Conservation (phyloP, 129 eudicot species). For the Calendula officinalis region DNA sequence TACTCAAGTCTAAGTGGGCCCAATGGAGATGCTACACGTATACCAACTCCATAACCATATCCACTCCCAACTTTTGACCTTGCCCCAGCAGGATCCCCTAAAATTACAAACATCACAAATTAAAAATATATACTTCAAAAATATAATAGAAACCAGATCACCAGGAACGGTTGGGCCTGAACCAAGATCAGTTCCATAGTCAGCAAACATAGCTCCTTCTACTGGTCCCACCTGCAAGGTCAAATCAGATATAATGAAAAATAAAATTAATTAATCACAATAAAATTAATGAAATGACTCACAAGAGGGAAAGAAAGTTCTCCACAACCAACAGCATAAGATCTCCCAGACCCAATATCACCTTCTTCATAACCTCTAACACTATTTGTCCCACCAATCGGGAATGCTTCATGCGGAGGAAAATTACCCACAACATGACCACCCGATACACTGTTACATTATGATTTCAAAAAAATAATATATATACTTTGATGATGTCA, state of each 20-base stretch:
- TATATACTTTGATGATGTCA: not conserved
- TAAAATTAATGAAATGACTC: conserved; percentile 19
- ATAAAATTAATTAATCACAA: not conserved
- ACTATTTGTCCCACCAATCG: conserved; percentile 95
- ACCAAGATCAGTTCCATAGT: conserved; percentile 96
- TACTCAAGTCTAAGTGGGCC: conserved; percentile 91
- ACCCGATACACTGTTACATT: conserved; percentile 63
- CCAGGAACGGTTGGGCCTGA: conserved; percentile 90
- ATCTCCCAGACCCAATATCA: conserved; percentile 92
- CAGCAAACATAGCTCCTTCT: conserved; percentile 84
- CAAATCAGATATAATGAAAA: not conserved
- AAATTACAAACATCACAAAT: not conserved
- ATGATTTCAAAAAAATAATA: not conserved
- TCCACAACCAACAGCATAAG: conserved; percentile 89
- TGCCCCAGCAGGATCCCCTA: conserved; percentile 99
- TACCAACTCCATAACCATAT: conserved; percentile 79
- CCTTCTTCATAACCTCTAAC: conserved; percentile 99
- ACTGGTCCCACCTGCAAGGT: conserved; percentile 64
- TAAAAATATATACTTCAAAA: not conserved
- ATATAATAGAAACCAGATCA: conserved; percentile 12
- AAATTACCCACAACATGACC: conserved; percentile 96
- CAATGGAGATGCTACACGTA: conserved; percentile 88
- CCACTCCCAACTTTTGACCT: conserved; percentile 91
- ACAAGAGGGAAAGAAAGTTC: conserved; percentile 94
- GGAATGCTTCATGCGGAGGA: conserved; percentile 96